A percentile compares a stretch with the other conserved stretches of the same genome.
phyloP scores from a whole-genome alignment of 1,284 basidiomycete genomes.

The Ganoderma lucidum region DNA sequence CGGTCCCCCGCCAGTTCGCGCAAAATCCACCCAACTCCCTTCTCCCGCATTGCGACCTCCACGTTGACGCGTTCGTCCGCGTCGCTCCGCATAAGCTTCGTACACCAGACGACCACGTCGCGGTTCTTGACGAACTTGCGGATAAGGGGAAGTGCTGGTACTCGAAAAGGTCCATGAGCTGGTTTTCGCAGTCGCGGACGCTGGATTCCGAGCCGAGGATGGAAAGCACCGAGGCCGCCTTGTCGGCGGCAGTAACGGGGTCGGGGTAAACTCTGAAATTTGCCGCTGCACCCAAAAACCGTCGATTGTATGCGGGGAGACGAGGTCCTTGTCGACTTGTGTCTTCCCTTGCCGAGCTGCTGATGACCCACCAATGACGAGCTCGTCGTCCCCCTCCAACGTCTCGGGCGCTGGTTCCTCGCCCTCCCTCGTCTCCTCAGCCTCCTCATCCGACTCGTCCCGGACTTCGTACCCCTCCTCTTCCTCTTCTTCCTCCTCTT shows the following conservation, averaged over 20 bases:
- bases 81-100: conserved; percentile 90
- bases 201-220: conserved; percentile 91
- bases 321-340: conserved; percentile 78
- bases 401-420: conserved; percentile 51
- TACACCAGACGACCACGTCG: conserved; percentile 98
- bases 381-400: conserved; percentile 64
- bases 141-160: conserved; percentile 92
- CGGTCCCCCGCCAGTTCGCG: conserved; percentile 86
- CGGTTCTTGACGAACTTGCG: conserved; percentile 95
- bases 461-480: conserved; percentile 85
- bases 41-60: conserved; percentile 98
- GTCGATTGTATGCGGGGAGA: conserved; percentile 93
- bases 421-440: conserved; percentile 66
- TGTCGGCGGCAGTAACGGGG: conserved; percentile 93
- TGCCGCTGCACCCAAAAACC: conserved; percentile 99
- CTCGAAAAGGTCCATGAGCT: conserved; percentile 97
- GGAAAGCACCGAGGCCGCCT: conserved; percentile 86
- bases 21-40: conserved; percentile 95
- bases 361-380: conserved; percentile 76
- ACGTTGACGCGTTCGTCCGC: conserved; percentile 93
- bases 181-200: conserved; percentile 95
- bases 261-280: conserved; percentile 93
- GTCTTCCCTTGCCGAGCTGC: conserved; percentile 52
- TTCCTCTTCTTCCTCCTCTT: conserved; percentile 91
- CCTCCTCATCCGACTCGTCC: conserved; percentile 82